Conservation (phyloP, 2,329 filamentous ascomycete genomes). For the Trichoderma polysporum region DNA sequence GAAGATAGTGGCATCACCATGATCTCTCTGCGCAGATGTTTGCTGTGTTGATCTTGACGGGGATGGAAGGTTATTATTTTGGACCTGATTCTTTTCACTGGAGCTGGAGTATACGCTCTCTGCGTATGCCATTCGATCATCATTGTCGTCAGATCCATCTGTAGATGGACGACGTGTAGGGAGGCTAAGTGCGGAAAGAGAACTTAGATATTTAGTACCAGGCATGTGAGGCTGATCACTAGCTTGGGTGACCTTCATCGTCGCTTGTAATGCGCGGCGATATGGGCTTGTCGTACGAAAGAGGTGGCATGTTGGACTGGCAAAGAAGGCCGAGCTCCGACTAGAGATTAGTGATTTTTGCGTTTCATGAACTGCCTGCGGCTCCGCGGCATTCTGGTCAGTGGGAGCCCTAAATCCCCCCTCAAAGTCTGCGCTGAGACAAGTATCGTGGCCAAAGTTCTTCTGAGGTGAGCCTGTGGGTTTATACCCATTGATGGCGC, state of each 20-base stretch:
- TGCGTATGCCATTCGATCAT: constrained; percentile 39
- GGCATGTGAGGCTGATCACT: constrained; percentile 28
- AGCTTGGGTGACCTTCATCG: constrained; percentile 41
- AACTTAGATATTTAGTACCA: constrained; percentile 41
- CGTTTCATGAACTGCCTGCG: constrained; percentile 23
- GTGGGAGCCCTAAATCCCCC: constrained; percentile 21
- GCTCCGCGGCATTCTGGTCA: constrained; percentile 3
- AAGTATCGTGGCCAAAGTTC: constrained; percentile 15
- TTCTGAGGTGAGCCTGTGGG: not conserved
- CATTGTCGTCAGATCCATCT: constrained; percentile 40
- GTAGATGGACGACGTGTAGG: constrained; percentile 42
- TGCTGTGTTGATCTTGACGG: not conserved
- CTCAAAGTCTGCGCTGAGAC: constrained; percentile 20
- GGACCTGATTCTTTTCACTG: constrained; percentile 27
- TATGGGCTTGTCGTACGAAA: constrained; percentile 58
- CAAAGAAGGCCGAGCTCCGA: constrained; percentile 51
- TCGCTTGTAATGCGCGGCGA: constrained; percentile 50
- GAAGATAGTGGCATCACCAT: constrained; percentile 21
- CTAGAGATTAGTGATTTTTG: constrained; percentile 37
- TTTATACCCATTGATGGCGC: not conserved
- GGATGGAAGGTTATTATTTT: not conserved
- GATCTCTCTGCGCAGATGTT: not conserved
- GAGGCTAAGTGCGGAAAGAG: constrained; percentile 41
- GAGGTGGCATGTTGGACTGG: constrained; percentile 50
- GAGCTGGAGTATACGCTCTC: constrained; percentile 51